Base-by-base conservation (phyloP, 148 eudicot species). In the Fagopyrum esculentum region DNA sequence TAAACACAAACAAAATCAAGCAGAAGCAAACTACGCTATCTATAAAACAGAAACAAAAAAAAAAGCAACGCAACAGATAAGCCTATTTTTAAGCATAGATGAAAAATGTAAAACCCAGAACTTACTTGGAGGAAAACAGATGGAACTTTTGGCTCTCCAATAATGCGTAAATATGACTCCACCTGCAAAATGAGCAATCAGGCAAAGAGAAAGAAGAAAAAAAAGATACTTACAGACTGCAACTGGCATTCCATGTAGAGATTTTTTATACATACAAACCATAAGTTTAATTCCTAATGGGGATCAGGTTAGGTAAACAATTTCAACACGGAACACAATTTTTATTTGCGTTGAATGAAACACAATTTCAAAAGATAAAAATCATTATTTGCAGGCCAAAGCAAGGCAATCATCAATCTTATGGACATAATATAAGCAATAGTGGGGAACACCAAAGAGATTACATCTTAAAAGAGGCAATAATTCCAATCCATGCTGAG, bases 101-200 rank as follows among this genome's bases (percentile, higher is more conserved):
- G 64, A 80, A 51, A 73, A 40, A 70, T 35, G 61, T 26, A 52
- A 11, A 30, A 30, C 70, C 72, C 61, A 77, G 35, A 73, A 82
- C 84, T 55, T 85, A 92, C 98, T 84, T 92, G 98, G 45, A 94
- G 92, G 76, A 94, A 94, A 77, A 89, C 85, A 48, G 98, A 94
- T 75, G 98, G 97, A 50, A 94, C 91, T 81, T 94, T 94, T 22
- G 97, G 98, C 81, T 89, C 93, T 76, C 90, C 98, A 80, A 92
- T 81, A 45, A 94, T 83, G 55, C 81, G 83, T 80, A 94, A 82
- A 75, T 94, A 92, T 29, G 98, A 94, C 77, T 88, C 98, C 77
- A 94, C 98, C 98, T 94, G 90, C 84, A 78, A 75, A 45, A 70
- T 7, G 22, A 70, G 51, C 50, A 45, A 70, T 5, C 48, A 70